A percentile compares a stretch with the other conserved stretches of the same genome.
Conservation (phyloP, 2,329 filamentous ascomycete genomes). For the Sporothrix curviconia region DNA sequence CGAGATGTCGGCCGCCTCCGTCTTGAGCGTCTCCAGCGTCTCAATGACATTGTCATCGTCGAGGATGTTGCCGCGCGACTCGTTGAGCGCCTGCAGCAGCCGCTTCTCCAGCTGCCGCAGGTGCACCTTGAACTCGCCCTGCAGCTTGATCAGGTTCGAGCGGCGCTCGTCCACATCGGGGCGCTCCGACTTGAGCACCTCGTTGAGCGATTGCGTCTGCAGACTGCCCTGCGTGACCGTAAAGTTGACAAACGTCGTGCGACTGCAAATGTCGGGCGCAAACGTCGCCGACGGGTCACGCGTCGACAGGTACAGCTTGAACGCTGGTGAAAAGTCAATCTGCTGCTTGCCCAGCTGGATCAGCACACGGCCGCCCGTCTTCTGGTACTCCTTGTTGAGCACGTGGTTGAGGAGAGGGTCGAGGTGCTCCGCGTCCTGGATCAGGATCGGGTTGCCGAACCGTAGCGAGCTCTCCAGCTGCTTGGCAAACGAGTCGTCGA, state of each 20-base stretch:
- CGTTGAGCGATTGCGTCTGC: constrained; percentile 94
- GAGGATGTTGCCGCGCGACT: constrained; percentile 94
- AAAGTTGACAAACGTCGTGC: constrained; percentile 98
- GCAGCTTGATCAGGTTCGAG: constrained; percentile 95
- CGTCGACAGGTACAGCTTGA: constrained; percentile 91
- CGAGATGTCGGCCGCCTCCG: constrained; percentile 92
- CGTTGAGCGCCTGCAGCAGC: constrained; percentile 88
- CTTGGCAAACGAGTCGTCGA: constrained; percentile 97
- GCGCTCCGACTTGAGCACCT: constrained; percentile 93
- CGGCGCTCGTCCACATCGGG: constrained; percentile 95
- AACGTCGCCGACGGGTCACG: constrained; percentile 92
- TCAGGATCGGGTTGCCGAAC: constrained; percentile 97
- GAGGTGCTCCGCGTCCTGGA: constrained; percentile 94
- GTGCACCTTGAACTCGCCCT: constrained; percentile 99
- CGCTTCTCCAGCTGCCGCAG: constrained; percentile 91
- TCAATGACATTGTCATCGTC: constrained; percentile 98
- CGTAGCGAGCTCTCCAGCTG: constrained; percentile 93
- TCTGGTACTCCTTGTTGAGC: constrained; percentile 98
- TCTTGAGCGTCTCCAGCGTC: constrained; percentile 95
- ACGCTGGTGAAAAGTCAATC: constrained; percentile 96
- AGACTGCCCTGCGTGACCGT: constrained; percentile 98
- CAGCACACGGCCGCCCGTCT: constrained; percentile 92
- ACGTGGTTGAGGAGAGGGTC: constrained; percentile 98
- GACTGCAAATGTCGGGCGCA: constrained; percentile 92
- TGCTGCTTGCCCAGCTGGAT: constrained; percentile 98